Evolutionary conservation across 441 rosid genomes (phyloP).

Genomic region (Corymbia citriodora): DNA sequence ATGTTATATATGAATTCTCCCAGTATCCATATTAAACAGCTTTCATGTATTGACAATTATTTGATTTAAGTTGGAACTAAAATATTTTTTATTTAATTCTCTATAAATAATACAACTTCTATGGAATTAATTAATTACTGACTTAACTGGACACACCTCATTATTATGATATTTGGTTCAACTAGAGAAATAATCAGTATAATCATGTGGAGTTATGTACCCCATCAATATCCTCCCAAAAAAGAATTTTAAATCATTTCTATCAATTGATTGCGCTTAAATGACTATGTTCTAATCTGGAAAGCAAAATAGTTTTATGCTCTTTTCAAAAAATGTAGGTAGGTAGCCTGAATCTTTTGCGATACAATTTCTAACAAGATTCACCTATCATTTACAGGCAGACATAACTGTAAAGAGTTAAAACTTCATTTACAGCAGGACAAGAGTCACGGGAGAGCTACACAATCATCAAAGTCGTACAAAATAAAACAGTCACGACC

Average conservation of each 20-base stretch:
- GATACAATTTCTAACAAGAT: not conserved
- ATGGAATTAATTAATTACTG: not conserved
- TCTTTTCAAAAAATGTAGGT: not conserved
- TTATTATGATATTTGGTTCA: not conserved
- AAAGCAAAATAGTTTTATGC: not conserved
- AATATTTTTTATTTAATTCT: not conserved
- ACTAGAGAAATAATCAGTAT: not conserved
- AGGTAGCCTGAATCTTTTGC: not conserved
- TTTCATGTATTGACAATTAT: not conserved
- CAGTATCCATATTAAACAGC: not conserved
- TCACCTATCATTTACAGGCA: not conserved
- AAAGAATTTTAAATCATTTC: not conserved
- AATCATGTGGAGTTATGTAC: not conserved
- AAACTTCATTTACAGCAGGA: not conserved
- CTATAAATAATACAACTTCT: not conserved
- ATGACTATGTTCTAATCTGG: not conserved
- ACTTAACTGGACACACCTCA: not conserved
- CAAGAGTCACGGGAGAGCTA: not conserved
- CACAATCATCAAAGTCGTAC: not conserved
- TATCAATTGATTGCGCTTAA: fast-evolving
- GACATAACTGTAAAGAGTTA: not conserved
- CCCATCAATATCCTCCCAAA: not conserved
- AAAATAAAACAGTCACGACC: not conserved
- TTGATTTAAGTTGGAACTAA: not conserved
- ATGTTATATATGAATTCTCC: not conserved